Percentiles rank a stretch among this genome's conserved stretches.
Conservation (phyloP, 768 basidiomycete genomes). For the Boletus reticuloceps region DNA sequence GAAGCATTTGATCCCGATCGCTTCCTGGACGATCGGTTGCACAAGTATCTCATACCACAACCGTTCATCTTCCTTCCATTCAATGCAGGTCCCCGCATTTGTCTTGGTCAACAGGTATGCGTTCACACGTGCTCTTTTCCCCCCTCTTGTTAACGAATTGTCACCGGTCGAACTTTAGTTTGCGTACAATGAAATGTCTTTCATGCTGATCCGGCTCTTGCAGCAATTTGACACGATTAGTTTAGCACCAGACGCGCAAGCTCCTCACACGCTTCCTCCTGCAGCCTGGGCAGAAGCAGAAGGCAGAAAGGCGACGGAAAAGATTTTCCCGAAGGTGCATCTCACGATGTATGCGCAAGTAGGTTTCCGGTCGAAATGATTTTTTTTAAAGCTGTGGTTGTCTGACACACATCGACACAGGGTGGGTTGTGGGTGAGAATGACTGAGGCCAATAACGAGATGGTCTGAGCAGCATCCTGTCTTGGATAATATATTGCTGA, state of each 20-base stretch:
- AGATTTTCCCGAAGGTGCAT: conserved; percentile 49
- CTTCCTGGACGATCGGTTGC: conserved; percentile 62
- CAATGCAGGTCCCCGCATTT: conserved; percentile 56
- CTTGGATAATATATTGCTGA: neutral
- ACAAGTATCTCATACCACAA: conserved; percentile 59
- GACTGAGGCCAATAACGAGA: conserved; percentile 18
- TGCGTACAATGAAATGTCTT: conserved; percentile 59
- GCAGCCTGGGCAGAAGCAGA: conserved; percentile 40
- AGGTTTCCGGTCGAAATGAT: conserved; percentile 2
- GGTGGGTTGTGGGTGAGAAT: conserved; percentile 55
- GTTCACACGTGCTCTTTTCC: neutral
- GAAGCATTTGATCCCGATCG: conserved; percentile 70
- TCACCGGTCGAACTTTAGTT: conserved; percentile 32
- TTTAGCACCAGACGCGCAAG: conserved; percentile 46
- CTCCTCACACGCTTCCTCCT: conserved; percentile 45
- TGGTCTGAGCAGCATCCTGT: neutral
- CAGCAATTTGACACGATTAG: conserved; percentile 52
- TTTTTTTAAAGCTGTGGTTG: neutral
- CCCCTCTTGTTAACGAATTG: neutral
- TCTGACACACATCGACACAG: conserved; percentile 24
- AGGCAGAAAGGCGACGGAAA: conserved; percentile 52
- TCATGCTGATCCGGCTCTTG: conserved; percentile 60
- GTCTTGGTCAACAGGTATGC: conserved; percentile 50
- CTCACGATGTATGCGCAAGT: conserved; percentile 55
- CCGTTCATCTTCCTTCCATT: conserved; percentile 72